Conservation (phyloP, 768 basidiomycete genomes). For the Pulveroboletus frians region DNA sequence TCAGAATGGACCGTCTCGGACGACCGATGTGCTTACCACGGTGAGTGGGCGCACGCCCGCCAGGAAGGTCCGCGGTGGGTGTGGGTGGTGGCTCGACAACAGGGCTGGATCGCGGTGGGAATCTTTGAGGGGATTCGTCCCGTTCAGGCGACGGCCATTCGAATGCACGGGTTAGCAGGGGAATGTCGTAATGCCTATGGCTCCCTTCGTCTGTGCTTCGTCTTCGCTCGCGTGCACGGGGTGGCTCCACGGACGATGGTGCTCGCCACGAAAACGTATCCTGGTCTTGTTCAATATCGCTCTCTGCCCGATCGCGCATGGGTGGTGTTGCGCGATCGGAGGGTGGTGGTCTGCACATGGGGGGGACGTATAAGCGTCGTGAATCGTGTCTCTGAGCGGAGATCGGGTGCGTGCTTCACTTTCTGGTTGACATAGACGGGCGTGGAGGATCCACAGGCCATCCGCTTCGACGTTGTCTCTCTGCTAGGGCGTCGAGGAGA, state of each 20-base stretch:
- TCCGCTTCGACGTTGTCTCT: slow-evolving; percentile 16
- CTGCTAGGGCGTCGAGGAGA: slow-evolving; percentile 4
- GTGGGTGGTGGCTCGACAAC: slow-evolving; percentile 14
- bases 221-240: slow-evolving; percentile 7
- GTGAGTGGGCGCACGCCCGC: slow-evolving; percentile 8
- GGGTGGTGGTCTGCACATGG: slow-evolving; percentile 25
- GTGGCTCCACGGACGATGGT: slow-evolving; percentile 11
- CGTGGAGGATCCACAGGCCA: slow-evolving; percentile 19
- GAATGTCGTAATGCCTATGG: slow-evolving; percentile 11
- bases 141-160: slow-evolving; percentile 20
- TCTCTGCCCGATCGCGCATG: slow-evolving; percentile 28
- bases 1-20: slow-evolving; percentile 1
- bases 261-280: slow-evolving; percentile 36
- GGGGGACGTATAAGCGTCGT: slow-evolving; percentile 19
- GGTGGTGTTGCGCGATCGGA: slow-evolving; percentile 10
- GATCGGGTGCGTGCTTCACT: slow-evolving; percentile 17
- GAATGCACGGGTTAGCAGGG: slow-evolving; percentile 19
- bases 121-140: slow-evolving; percentile 13
- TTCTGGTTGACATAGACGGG: slow-evolving; percentile 15
- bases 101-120: slow-evolving; percentile 7
- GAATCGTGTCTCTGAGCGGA: slow-evolving; percentile 6
- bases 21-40: slow-evolving; percentile 16
- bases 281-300: slow-evolving; percentile 43
- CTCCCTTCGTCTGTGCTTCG: slow-evolving; percentile 17
- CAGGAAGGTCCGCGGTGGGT: slow-evolving; percentile 9